Conservation (phyloP, 2,329 filamentous ascomycete species). For the Ceratocystiopsis minuta region DNA sequence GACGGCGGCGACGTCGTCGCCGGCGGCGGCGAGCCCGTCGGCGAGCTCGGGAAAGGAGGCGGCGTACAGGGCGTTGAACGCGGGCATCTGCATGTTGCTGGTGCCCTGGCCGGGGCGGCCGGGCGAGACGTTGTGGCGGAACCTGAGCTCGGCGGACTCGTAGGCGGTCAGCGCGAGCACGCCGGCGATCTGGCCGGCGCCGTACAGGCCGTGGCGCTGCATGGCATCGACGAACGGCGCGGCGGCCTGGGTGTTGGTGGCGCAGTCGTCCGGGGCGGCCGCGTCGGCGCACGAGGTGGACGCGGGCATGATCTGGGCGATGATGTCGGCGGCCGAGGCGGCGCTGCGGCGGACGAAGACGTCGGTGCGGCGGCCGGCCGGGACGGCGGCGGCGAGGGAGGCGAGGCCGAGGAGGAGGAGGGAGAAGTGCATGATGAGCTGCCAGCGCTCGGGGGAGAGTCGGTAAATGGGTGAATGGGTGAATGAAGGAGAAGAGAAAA, state of each 20-base stretch:
- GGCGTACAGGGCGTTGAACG: conserved; percentile 30
- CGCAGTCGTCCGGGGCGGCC: conserved; percentile 38
- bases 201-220: conserved; percentile 33
- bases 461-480: too few species aligned
- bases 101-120: conserved; percentile 57
- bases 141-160: conserved; percentile 53
- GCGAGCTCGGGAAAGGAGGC: conserved; percentile 21
- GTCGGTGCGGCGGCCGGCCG: too few species aligned
- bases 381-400: background rate
- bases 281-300: conserved; percentile 34
- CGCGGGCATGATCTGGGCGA: conserved; percentile 37
- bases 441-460: too few species aligned
- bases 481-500: background rate
- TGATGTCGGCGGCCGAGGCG: conserved; percentile 18
- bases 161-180: conserved; percentile 52
- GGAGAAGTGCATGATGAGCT: background rate
- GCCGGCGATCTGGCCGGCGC: conserved; percentile 45
- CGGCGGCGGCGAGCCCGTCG: conserved; percentile 12
- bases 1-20: conserved; percentile 20
- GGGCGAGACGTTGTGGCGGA: conserved; percentile 41
- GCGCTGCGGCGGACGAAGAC: background rate
- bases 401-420: background rate
- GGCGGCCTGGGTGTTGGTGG: conserved; percentile 43
- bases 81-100: conserved; percentile 29
- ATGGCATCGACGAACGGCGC: conserved; percentile 38